Conservation (phyloP, 2,329 filamentous ascomycete species). For the Sphaerulina vaccinii region DNA sequence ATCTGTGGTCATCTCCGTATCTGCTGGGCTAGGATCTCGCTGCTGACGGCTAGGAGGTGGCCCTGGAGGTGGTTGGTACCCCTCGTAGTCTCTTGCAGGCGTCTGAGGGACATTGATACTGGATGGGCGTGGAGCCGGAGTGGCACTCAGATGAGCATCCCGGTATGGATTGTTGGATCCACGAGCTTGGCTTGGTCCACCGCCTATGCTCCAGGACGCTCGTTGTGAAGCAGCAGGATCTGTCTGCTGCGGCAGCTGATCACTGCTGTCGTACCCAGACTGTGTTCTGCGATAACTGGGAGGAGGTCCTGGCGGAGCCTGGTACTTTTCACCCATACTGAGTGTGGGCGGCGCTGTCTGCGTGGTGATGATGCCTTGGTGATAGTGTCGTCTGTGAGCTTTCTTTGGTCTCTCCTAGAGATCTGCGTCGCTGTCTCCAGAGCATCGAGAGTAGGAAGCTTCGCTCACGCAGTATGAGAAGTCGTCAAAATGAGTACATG, state of each 20-base stretch:
- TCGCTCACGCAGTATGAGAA: conserved; percentile 30
- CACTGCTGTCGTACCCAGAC: conserved; percentile 11
- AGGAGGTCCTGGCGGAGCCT: conserved; percentile 23
- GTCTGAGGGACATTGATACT: conserved; percentile 19
- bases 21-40: conserved; percentile 17
- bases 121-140: conserved; percentile 20
- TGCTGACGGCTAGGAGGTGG: conserved; percentile 31
- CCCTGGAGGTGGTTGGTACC: conserved; percentile 35
- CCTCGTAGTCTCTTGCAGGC: conserved; percentile 23
- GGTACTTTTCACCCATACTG: conserved; percentile 22
- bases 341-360: conserved; percentile 17
- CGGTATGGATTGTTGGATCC: conserved; percentile 26
- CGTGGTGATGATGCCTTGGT: conserved; percentile 12
- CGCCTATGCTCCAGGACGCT: conserved; percentile 22
- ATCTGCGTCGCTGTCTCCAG: conserved; percentile 3
- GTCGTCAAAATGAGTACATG: conserved; percentile 25
- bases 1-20: conserved; percentile 18
- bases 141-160: conserved; percentile 13
- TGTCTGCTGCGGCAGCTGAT: conserved; percentile 15
- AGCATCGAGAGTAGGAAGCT: conserved; percentile 3
- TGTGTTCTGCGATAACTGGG: conserved; percentile 24
- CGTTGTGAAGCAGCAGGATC: conserved; percentile 8
- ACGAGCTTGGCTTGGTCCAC: conserved; percentile 17
- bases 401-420: conserved; percentile 9
- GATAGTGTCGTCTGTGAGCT: conserved; percentile 9